Base-by-base conservation (phyloP, 176 grass and related monocot species). In the Phoenix roebelenii region DNA sequence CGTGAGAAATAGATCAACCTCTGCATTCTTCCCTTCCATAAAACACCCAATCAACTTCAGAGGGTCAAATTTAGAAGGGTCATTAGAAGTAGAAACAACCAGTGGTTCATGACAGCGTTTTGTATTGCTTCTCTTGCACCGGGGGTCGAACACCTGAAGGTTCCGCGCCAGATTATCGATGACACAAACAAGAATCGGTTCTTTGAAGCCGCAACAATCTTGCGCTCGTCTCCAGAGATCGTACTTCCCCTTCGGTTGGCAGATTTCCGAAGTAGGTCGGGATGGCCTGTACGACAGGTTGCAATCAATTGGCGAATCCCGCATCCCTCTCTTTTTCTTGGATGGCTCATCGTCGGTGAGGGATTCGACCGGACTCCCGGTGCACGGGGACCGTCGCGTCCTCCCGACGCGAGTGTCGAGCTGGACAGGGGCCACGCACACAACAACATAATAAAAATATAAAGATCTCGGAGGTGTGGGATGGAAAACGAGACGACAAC, bases 1-100 rank as follows among this genome's bases (percentile, higher is more conserved):
- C 55, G 83, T 85, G 32, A 85, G 70, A 61, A 97, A 90, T 0
- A 83, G 87, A 52, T 90, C 81, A 56, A 90, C 87, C 80, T 85
- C 74, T 5, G 83, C 72, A 54, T 84, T 85, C 74, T 82, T 96
- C 5, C 86, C 80, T 30, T 71, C 57, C 54, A 90, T 85, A 16
- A 82, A 23, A 22, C 82, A 76, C 64, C 75, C 68, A 59, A 95
- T 39, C 51, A 82, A 12, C 61, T 68, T 57, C 49, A 82, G 66
- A 50, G 69, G 78, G 20, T 85, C 53, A 12, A 64, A 35, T 14
- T 60, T 80, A 12, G 66, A 64, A 63, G 50, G 28, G 28, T 30
- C 5, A 30, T 30, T 5, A 6, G 28, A 30, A 30, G 28, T 30
- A 30, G 28, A 30, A 30, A 30, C 28, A 6, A 30, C 28, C 28